Evolutionary conservation across 2,329 filamentous ascomycete genomes (phyloP), one percentile per base, ranked within the genome.

Genomic region (Leptographium flavum): DNA sequence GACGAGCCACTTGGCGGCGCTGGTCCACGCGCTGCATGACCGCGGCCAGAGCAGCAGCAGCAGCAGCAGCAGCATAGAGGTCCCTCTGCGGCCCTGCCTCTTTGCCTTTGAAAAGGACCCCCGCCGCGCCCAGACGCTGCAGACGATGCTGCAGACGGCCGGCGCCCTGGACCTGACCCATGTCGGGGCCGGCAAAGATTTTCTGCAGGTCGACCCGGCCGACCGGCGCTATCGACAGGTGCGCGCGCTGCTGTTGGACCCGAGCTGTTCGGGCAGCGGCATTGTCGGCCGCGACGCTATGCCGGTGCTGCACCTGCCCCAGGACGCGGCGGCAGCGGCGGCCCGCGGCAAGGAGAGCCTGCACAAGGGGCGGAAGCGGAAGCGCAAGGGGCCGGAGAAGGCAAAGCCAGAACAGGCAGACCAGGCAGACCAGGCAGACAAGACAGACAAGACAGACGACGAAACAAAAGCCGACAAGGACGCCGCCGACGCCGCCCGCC

Each of bases 181-280:
- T 1, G 75, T 95, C 23, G 77, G 81, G 39, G 73, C 74, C 1
- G 81, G 80, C 0, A 78, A 86, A 54, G 88, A 98, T 59, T 96
- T 96, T 54, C 63, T 94, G 14, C 79, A 78, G 43, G 72, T 86
- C 5, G 74, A 90, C 48, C 85, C 87, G 0, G 53, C 62, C 1
- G 70, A 75, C 1, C 60, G 68, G 3, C 69, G 73, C 39, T 90
- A 81, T 55, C 63, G 64, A 39, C 66, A 76, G n/a, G 86, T 95
- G n/a, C 76, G 79, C 0, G 83, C 82, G 8, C 67, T 98, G 35
- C 70, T 98, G 1, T 71, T 98, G 2, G 92, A 98, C 58, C 92
- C 92, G 0, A 94, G 87, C 58, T 98, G 92, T 59, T 95, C 88
- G 1, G 92, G 92, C 0, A 95, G 87, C 58, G 92, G 92, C 1